Evolutionary conservation across 2,329 filamentous ascomycete genomes (phyloP).

Genomic region (Fusarium neocosmosporiellum): DNA sequence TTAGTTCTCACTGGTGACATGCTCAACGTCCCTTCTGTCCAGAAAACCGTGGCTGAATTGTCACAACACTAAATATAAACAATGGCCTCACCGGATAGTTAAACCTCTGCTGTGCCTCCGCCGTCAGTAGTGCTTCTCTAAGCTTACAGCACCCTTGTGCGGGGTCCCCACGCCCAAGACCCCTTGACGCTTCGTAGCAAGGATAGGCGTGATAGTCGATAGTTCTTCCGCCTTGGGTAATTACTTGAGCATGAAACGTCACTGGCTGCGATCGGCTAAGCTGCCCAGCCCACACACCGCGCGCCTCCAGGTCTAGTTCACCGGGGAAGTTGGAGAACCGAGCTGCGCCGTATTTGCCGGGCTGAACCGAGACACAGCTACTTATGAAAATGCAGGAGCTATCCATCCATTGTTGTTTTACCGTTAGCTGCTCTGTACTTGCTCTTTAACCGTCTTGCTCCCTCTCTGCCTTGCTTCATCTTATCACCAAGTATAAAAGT

Average conservation of each 20-base stretch:
- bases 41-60: slow-evolving; percentile 16
- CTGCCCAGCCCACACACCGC: neutral
- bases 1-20: slow-evolving; percentile 3
- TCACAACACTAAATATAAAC: slow-evolving; percentile 10
- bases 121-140: neutral
- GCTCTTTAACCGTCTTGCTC: neutral
- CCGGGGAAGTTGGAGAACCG: slow-evolving; percentile 40
- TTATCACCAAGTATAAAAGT: neutral
- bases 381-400: slow-evolving; percentile 32
- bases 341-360: slow-evolving; percentile 43
- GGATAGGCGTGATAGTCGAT: neutral
- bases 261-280: slow-evolving; percentile 29
- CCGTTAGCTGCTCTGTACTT: neutral
- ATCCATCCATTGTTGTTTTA: slow-evolving; percentile 6
- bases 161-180: slow-evolving; percentile 33
- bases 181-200: neutral
- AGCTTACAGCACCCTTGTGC: slow-evolving; percentile 12
- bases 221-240: neutral
- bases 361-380: slow-evolving; percentile 42
- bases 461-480: slow-evolving; percentile 5
- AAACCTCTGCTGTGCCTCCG: slow-evolving; percentile 1
- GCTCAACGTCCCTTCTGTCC: slow-evolving; percentile 8
- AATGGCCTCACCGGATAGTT: neutral
- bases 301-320: slow-evolving; percentile 1
- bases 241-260: slow-evolving; percentile 27